These are phyloP conservation scores for Hibiscus trionum DNA, from an alignment of 345 rosid genomes.

Conservation along the genomic window DNA sequence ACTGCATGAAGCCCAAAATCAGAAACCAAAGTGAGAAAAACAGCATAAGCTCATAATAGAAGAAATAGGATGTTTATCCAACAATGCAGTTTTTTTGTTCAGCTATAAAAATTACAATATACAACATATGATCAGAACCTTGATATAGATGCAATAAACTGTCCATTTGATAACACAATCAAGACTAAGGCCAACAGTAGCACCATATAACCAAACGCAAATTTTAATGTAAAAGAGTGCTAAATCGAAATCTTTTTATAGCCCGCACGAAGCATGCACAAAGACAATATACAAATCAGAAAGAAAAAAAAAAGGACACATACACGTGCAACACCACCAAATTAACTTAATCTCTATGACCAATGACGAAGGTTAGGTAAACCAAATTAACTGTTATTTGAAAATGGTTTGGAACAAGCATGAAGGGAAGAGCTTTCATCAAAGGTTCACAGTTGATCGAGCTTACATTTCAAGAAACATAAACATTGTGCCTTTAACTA, in stretches of 20 bases:
- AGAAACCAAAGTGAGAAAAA: slow-evolving; percentile 15
- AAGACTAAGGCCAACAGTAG: no score
- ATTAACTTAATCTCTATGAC: not conserved
- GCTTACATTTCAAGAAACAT: not conserved
- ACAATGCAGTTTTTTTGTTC: not conserved
- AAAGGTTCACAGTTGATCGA: not conserved
- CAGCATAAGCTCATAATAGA: slow-evolving; percentile 12
- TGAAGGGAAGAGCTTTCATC: not conserved
- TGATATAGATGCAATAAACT: not conserved
- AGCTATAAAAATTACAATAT: not conserved
- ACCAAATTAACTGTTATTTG: not conserved
- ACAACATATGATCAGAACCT: not conserved
- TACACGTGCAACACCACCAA: not conserved
- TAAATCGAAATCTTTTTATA: not conserved
- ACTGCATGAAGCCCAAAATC: slow-evolving; percentile 53
- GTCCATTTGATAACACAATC: not conserved
- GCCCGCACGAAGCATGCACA: not conserved
- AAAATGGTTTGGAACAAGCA: not conserved
- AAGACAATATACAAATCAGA: not conserved
- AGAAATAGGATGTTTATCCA: not conserved
- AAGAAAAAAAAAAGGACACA: not conserved
- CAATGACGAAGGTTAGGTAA: not conserved
- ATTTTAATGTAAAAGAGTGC: not conserved
- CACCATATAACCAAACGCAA: no score
- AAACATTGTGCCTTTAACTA: not conserved